These are phyloP conservation scores for Blastobotrys illinoisensis DNA, from an alignment of 1,139 yeast species.

Conservation along the genomic window DNA sequence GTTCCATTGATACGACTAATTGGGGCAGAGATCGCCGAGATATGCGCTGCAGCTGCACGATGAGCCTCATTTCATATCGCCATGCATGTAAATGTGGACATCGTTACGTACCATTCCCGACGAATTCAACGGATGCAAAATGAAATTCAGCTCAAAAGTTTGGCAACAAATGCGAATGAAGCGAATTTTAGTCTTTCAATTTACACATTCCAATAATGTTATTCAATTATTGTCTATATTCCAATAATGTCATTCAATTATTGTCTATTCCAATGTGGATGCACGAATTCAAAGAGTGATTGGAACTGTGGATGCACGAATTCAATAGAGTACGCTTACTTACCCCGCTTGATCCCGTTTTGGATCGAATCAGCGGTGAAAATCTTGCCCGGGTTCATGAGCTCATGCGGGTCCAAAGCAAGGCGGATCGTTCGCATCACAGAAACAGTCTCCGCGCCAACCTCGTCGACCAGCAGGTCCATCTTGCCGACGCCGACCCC, in stretches of 20 bases:
- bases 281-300: no score
- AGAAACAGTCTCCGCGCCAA: slow-evolving; percentile 61
- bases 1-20: not conserved
- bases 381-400: slow-evolving; percentile 76
- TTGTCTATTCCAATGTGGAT: no score
- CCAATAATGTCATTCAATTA: no score
- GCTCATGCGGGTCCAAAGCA: slow-evolving; percentile 64
- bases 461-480: slow-evolving; percentile 55
- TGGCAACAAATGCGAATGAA: no score
- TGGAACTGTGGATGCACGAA: no score
- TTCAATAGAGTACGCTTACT: not conserved
- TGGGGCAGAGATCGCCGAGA: not conserved
- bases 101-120: no score
- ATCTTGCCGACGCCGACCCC: slow-evolving; percentile 84
- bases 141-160: no score
- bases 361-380: slow-evolving; percentile 32
- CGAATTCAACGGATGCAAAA: no score
- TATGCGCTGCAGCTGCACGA: not conserved
- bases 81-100: no score
- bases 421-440: slow-evolving; percentile 71
- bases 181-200: no score
- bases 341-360: slow-evolving; percentile 9
- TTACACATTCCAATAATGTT: no score
- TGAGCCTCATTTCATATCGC: not conserved
- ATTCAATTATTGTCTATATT: no score